These are phyloP conservation scores for Rachicladosporium sp. DNA, from an alignment of 2,329 filamentous ascomycete genomes.

Conservation along the genomic window DNA sequence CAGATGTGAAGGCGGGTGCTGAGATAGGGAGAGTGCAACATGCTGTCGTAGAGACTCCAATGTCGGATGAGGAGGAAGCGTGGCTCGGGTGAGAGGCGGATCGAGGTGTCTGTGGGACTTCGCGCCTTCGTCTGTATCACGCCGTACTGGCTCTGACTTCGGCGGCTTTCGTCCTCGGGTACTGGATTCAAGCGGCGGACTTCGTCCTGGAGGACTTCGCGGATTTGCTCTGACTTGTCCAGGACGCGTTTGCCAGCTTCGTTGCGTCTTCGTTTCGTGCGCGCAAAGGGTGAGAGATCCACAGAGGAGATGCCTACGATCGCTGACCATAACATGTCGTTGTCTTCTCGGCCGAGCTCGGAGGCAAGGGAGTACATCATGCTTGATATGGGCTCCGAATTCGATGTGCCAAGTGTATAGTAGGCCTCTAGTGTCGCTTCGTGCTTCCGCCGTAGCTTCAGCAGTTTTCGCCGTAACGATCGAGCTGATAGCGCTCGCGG, in stretches of 20 bases:
- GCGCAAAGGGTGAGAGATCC: conserved; percentile 49
- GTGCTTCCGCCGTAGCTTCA: conserved; percentile 65
- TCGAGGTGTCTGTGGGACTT: conserved; percentile 82
- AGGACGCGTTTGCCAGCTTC: conserved; percentile 37
- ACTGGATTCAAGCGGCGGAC: conserved; percentile 89
- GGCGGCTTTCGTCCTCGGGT: conserved; percentile 38
- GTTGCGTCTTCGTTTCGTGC: conserved; percentile 47
- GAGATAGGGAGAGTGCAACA: conserved; percentile 93
- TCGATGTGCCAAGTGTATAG: conserved; percentile 77
- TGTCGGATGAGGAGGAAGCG: conserved; percentile 85
- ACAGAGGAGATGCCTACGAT: conserved; percentile 93
- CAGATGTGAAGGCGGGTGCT: conserved; percentile 87
- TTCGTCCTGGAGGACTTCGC: conserved; percentile 80
- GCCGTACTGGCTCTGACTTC: conserved; percentile 55
- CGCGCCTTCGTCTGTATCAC: conserved; percentile 79
- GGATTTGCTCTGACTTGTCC: conserved; percentile 68
- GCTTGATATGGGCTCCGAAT: conserved; percentile 88
- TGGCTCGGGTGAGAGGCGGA: conserved; percentile 85
- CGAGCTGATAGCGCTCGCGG: conserved; percentile 56
- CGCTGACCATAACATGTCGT: conserved; percentile 86
- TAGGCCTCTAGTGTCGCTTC: conserved; percentile 67
- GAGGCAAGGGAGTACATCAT: conserved; percentile 91
- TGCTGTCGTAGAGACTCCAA: conserved; percentile 96
- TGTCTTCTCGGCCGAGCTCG: conserved; percentile 90
- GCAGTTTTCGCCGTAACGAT: conserved; percentile 57